These are phyloP conservation scores for Penicillium taxi DNA, from an alignment of 495 filamentous ascomycete species.

Conservation along the genomic window DNA sequence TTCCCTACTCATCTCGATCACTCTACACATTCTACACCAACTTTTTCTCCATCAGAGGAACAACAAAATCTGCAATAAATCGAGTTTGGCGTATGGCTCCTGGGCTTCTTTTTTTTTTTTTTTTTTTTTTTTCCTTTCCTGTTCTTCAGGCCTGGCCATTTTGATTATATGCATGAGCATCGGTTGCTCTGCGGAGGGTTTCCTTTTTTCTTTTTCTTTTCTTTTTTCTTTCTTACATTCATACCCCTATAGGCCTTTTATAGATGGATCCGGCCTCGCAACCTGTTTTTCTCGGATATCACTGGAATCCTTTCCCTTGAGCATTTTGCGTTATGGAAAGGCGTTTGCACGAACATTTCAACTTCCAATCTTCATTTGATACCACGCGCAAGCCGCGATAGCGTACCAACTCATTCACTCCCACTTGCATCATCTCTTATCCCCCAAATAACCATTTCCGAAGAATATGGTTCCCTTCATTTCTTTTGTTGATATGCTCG, in stretches of 20 bases:
- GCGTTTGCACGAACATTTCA: slow-evolving; percentile 26
- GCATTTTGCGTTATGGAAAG: slow-evolving; percentile 12
- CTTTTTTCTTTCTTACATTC: slow-evolving; percentile 20
- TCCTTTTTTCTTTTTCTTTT: slow-evolving; percentile 12
- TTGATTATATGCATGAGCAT: slow-evolving; percentile 8
- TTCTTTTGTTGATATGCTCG: slow-evolving; percentile 29
- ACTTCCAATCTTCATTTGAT: slow-evolving; percentile 21
- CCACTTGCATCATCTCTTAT: no score
- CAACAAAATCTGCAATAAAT: slow-evolving; percentile 22
- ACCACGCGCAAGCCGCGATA: slow-evolving; percentile 34
- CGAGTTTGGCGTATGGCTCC: slow-evolving; percentile 33
- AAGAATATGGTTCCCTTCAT: slow-evolving; percentile 20
- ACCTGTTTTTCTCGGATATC: slow-evolving; percentile 14
- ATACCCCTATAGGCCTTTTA: slow-evolving; percentile 38
- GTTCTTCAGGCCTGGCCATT: slow-evolving; percentile 22
- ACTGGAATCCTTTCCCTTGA: slow-evolving; percentile 21
- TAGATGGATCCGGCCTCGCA: slow-evolving; percentile 40
- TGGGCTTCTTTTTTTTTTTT: slow-evolving; percentile 23
- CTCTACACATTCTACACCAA: slow-evolving; percentile 10
- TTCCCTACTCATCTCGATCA: slow-evolving; percentile 7
- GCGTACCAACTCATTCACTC: slow-evolving; percentile 24
- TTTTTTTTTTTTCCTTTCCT: slow-evolving; percentile 17
- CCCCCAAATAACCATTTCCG: slow-evolving; percentile 14
- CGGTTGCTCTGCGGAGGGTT: slow-evolving; percentile 7
- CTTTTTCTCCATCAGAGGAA: slow-evolving; percentile 15